Evolutionary conservation across 129 eudicot species (phyloP), one percentile per base, ranked within the genome.

Genomic region (Pittosporum tobira): DNA sequence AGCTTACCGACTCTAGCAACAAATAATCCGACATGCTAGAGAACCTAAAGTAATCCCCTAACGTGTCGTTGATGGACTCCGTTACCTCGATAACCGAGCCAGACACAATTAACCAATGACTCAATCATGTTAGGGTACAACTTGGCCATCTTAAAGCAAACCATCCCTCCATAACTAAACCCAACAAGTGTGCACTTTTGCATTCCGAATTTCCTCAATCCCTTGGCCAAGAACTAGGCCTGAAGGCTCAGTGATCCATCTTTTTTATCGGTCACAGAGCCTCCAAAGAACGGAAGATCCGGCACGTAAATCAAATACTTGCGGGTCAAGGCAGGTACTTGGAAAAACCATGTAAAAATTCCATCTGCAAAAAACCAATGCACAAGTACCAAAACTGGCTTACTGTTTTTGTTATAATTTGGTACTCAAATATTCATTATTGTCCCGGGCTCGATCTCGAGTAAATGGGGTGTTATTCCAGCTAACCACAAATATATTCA

Each of bases 151-250:
- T 78, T 63, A 61, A 84, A 77, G 58, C 82, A 82, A 46, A 81
- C 72, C 75, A 84, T 61, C 34, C 88, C 85, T 3, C 94, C 94
- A 52, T 81, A 84, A 53, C 94, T 84, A 20, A 81, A 52, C 38
- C 94, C 94, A 48, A 84, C 83, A 3, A 75, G 26, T 3, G 70
- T 74, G 29, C 82, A 80, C 42, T 69, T 77, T 27, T 77, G 64
- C 4, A 80, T 79, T 12, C 70, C 73, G 26, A 84, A 58, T 19
- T 45, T 77, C 57, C 12, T 62, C 60, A 81, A 44, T n/a, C 82
- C 88, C 43, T 68, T 63, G 0, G 80, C 78, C 57, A 81, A 30
- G 43, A 77, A 84, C 43, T 84, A 76, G 0, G 80, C 94, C 29
- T 81, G 85, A 61, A 84, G 81, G 18, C 19, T 16, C 1, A 78